Base-by-base conservation (phyloP, 2,329 filamentous ascomycete species). In the Magnaporthiopsis poae region DNA sequence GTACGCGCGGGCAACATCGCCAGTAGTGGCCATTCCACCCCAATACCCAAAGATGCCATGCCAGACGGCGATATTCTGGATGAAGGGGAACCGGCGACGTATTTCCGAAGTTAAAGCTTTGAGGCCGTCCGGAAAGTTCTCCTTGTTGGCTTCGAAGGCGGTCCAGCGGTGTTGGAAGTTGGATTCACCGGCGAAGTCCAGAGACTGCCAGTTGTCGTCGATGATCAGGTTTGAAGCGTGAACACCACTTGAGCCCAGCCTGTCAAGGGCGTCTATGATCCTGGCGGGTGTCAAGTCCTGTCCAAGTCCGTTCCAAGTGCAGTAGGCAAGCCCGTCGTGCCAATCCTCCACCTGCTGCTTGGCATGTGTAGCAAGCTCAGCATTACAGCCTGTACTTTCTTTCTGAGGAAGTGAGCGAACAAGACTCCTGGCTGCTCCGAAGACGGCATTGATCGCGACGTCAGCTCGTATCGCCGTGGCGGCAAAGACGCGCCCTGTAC, bases 151-250 rank as follows among this genome's bases (percentile, higher is more conserved):
- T 74, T 98, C 93, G 70, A 99, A 98, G 11, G 89, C 85, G 12
- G 86, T 85, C 92, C 91, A 96, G 33, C 88, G 84, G 66, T 84
- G 78, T 62, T 84, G 81, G 68, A 83, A 86, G 69, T 85, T 82
- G 29, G 80, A 79, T 3, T 80, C 73, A 0, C 81, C 81, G 33
- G 74, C 71, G 35, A 81, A 77, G 69, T 85, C 86, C 61, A 96
- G 82, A 11, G 89, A 86, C 76, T 97, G 93, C 95, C 95, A 99
- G 72, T 96, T 96, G 74, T 99, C 95, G 71, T 99, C 95, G 69
- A 99, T 96, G 68, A 99, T 96, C 2, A 99, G 82, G 72, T 88
- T 96, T 0, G 87, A 88, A 62, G 98, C 83, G 60, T 89, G 87
- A 72, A 99, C 90, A 0, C 88, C 84, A 66, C 90, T 84, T 39